Conservation (phyloP, 331 rosid genomes). For the Spiraea crenata region DNA sequence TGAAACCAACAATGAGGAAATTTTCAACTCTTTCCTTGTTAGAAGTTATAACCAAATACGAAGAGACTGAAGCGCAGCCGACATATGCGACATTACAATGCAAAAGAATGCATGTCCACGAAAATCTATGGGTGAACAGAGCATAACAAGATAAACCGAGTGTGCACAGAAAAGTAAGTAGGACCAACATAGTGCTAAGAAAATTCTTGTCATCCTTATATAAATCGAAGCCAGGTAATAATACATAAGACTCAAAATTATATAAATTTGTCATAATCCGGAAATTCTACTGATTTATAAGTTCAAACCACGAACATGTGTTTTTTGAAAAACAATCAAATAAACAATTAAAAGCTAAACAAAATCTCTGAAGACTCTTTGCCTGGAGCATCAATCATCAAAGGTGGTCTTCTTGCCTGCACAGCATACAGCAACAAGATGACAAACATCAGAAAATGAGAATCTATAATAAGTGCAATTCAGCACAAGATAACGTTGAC, state of each 20-base stretch:
- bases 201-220: no score
- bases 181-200: no score
- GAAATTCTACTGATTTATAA: not conserved
- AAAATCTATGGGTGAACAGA: no score
- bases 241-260: constrained; percentile 2
- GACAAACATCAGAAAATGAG: not conserved
- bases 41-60: no score
- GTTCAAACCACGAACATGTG: not conserved
- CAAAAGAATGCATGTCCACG: no score
- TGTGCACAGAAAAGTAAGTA: no score
- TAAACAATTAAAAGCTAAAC: not conserved
- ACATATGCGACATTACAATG: no score
- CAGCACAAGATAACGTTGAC: not conserved
- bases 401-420: constrained; percentile 56
- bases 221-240: no score
- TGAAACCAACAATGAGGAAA: no score
- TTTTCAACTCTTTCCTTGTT: no score
- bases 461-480: not conserved
- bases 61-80: no score
- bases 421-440: not conserved
- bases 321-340: not conserved
- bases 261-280: not conserved
- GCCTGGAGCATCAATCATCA: constrained; percentile 13
- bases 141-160: no score
- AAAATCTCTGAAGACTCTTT: not conserved